Evolutionary conservation across 139 green algal genomes (phyloP), one percentile per base, ranked within the genome.

Genomic region (Micromonas pusilla): DNA sequence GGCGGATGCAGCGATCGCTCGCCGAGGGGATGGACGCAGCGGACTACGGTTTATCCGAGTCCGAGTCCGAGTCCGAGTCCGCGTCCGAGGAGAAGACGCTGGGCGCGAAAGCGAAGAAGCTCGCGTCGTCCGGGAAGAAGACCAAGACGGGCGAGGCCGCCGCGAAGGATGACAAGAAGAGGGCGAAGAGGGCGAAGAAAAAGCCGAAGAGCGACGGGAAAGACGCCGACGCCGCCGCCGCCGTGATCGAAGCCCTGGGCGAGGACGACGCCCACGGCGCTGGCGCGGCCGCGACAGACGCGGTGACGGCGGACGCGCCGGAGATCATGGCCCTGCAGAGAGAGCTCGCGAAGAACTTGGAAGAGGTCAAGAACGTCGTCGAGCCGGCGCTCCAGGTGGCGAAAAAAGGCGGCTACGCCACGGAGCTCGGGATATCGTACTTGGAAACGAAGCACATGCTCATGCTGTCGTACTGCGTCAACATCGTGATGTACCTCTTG

Each of bases 361-460:
- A 68, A 23, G 83, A 82, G 39, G 66, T 80, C 39, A 23, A 38
- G 37, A 72, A 79, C 62, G 81, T 83, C n/a, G 80, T 94, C 25
- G 86, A 87, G 16, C 92, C 93, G 28, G 77, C 97, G 53, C 79
- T 96, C 26, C 65, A 79, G 3, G 86, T 94, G 82, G 87, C 86
- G 33, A 45, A 3, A 33, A 54, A 25, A 63, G 92, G 93, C 21
- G 74, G 83, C 19, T 86, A 97, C 71, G 90, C 85, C 0, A 96
- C 91, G 2, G 73, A 85, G 31, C 88, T 96, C 65, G 95, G 95
- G 2, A 72, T 99, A 65, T 89, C 66, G 52, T 98, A 97, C 85
- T 86, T 98, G 70, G 94, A 99, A 84, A 92, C 92, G 25, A 99
- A 99, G 89, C 89, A 98, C 86, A 74, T 96, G 74, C 88, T 99